Percentiles rank a stretch among this genome's conserved stretches.
Evolutionary conservation across 176 grass and related monocot species (phyloP).

Genomic region (Cymbopogon citratus): DNA sequence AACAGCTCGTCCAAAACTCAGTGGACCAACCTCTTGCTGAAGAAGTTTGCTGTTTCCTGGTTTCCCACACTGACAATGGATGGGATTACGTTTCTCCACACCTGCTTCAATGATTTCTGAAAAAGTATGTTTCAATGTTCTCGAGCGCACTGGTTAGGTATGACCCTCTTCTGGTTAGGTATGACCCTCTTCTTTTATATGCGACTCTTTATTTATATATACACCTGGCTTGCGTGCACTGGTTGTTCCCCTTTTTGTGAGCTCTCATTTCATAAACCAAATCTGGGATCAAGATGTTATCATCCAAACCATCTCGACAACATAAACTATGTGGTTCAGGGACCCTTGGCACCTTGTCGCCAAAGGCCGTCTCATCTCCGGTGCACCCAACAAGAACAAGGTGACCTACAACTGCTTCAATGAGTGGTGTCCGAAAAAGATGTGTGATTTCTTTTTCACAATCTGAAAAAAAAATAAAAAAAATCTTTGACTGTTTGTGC

Average conservation of each 20-base stretch:
- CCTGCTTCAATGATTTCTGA: background rate
- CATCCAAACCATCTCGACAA: background rate
- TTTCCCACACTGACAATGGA: background rate
- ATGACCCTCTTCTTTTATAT: background rate
- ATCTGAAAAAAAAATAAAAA: too few species aligned
- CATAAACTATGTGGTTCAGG: too few species aligned
- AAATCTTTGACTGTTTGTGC: background rate
- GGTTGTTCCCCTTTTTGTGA: constrained; percentile 4
- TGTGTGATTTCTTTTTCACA: too few species aligned
- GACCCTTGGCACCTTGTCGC: too few species aligned
- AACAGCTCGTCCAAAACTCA: background rate
- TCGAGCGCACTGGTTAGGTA: too few species aligned
- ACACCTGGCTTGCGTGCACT: constrained; percentile 18
- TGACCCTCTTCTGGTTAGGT: too few species aligned
- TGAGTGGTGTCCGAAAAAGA: too few species aligned
- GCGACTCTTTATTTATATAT: too few species aligned
- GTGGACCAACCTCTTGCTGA: background rate
- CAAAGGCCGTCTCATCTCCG: too few species aligned
- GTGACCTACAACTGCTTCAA: too few species aligned
- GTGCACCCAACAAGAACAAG: too few species aligned
- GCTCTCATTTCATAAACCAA: constrained; percentile 5
- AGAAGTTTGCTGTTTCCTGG: background rate
- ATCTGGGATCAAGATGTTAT: constrained; percentile 28
- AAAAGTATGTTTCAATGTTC: too few species aligned
- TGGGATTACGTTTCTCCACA: background rate